Base-by-base conservation (phyloP, 176 grass and related monocot species). In the Aegilops longissima region DNA sequence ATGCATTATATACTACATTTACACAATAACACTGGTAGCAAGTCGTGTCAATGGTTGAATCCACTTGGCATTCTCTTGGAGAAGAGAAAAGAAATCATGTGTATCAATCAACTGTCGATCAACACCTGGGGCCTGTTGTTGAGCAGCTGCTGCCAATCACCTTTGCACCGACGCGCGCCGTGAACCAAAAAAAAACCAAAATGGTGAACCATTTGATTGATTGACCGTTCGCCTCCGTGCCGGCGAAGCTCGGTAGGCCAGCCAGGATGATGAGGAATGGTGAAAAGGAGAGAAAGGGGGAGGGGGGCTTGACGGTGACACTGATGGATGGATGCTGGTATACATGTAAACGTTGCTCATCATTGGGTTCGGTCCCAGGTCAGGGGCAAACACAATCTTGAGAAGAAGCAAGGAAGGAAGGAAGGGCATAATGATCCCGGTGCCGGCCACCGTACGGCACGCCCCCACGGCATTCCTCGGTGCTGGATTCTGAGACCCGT, bases 191-290 rank as follows among this genome's bases (percentile, higher is more conserved):
- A 71, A 18, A 5, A 2, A n/a, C n/a, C 1, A 18, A 75, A 27
- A 17, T 44, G 23, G 0, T 49, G 51, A 51, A 8, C 12, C 12
- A 9, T 2, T 44, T 44, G 42, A 44, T 29, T 7, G 13, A 29
- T 49, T 3, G 16, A 5, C 17, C 1, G 12, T 29, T 51, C 1
- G 17, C 17, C 27, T 75, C 72, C 42, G 45, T 82, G 78, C 52
- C 36, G 38, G 49, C 59, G 63, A 90, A 86, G 62, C 71, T 82
- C 20, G 18, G 65, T 44, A 72, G 84, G 84, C 59, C 23, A 58
- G 1, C 67, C 12, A 70, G 40, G 21, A 70, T 52, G 51, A 23
- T 70, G 51, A 38, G 21, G 42, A 66, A 10, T 70, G 52, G 24
- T 10, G 68, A 47, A 80, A 66, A 80, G 63, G 54, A 44, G 9